These are phyloP conservation scores for Rhododendron ferrugineum DNA, from an alignment of 148 eudicot species.

Conservation along the genomic window DNA sequence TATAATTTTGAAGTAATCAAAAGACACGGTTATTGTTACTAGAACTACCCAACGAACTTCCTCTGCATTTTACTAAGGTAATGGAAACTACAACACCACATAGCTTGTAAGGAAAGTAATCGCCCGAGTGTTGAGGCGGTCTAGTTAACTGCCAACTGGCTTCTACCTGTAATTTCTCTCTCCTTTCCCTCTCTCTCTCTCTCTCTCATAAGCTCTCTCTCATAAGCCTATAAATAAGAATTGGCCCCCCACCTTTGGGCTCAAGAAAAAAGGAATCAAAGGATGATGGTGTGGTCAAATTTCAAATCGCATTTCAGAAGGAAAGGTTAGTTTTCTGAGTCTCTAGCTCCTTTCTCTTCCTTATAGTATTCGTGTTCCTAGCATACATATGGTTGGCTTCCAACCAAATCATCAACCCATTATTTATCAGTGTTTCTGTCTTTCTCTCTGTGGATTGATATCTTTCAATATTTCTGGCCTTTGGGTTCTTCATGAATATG, in stretches of 20 bases:
- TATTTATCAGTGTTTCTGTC: not conserved
- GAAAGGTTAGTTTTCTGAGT: not conserved
- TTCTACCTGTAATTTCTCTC: not conserved
- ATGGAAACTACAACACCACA: not conserved
- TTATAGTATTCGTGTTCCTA: not conserved
- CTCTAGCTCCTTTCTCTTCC: not conserved
- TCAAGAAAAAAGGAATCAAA: not conserved
- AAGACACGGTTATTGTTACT: not conserved
- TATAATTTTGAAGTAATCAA: not conserved
- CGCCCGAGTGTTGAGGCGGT: not conserved
- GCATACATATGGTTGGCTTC: not conserved
- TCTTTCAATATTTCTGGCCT: not conserved
- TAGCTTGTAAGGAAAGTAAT: not conserved
- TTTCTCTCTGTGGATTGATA: not conserved
- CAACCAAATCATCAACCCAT: not conserved
- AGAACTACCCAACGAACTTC: not conserved
- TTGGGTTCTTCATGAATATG: not conserved
- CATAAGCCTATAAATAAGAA: not conserved
- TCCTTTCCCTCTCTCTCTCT: not conserved
- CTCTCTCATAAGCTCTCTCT: not conserved
- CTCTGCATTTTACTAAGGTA: not conserved
- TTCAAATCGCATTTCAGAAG: not conserved
- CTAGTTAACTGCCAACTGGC: not conserved
- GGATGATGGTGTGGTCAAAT: not conserved
- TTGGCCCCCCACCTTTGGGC: not conserved